Conservation (phyloP, 2,329 filamentous ascomycete species). For the Achaetomium macrosporum region DNA sequence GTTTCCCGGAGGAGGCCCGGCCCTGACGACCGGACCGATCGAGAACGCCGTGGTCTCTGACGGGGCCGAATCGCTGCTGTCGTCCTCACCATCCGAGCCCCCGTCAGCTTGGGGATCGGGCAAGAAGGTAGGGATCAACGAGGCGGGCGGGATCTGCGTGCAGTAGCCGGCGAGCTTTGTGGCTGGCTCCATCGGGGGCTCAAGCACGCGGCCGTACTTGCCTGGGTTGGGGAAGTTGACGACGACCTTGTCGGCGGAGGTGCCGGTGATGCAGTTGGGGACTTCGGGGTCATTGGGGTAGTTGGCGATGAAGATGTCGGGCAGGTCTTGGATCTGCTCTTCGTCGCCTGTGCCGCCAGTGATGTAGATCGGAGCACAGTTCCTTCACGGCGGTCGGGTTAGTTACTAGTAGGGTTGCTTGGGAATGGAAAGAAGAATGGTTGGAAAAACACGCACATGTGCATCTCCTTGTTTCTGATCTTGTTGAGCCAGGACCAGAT, state of each 20-base stretch:
- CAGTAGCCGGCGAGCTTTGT: constrained; percentile 16
- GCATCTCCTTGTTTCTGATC: constrained; percentile 58
- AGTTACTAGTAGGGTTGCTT: not conserved
- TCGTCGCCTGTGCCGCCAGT: constrained; percentile 21
- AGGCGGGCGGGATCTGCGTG: constrained; percentile 10
- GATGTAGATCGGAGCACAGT: constrained; percentile 55
- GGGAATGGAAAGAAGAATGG: not conserved
- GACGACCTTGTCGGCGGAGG: constrained; percentile 39
- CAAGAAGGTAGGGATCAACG: constrained; percentile 11
- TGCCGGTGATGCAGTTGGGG: constrained; percentile 34
- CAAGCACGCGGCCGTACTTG: constrained; percentile 21
- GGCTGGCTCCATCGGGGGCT: not conserved
- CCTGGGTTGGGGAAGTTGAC: constrained; percentile 53
- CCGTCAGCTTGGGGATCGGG: not conserved
- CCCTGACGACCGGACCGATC: too few species aligned
- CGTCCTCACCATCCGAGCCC: too few species aligned
- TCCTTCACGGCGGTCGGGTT: constrained; percentile 24
- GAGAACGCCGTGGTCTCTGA: too few species aligned
- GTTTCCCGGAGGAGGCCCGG: too few species aligned
- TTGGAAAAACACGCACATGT: constrained; percentile 41
- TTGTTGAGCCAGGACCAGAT: constrained; percentile 60
- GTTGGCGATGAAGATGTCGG: constrained; percentile 56
- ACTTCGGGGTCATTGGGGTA: constrained; percentile 26
- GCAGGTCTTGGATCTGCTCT: constrained; percentile 39
- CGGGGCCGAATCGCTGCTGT: too few species aligned